Conservation (phyloP, 352 stramenopile genomes). For the Peronospora tabacina region DNA sequence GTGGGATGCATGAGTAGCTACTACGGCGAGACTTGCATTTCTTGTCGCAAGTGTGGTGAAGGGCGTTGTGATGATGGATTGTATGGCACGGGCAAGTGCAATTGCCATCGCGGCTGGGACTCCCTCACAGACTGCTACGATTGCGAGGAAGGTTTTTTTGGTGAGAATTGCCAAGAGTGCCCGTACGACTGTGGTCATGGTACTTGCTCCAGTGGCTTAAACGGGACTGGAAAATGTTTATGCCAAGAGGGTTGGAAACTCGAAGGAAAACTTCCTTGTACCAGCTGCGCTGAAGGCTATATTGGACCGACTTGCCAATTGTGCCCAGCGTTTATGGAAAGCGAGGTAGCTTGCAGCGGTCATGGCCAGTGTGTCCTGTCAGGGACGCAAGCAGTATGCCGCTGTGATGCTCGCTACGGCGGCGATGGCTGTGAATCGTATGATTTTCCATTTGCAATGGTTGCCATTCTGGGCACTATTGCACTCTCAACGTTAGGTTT, state of each 20-base stretch:
- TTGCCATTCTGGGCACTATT: constrained; percentile 67
- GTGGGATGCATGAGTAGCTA: constrained; percentile 83
- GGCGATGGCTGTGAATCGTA: constrained; percentile 73
- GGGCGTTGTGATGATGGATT: constrained; percentile 76
- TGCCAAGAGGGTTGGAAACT: constrained; percentile 71
- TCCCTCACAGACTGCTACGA: constrained; percentile 71
- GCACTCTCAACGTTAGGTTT: constrained; percentile 75
- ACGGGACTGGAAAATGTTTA: constrained; percentile 70
- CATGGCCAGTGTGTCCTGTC: constrained; percentile 60
- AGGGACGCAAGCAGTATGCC: constrained; percentile 45
- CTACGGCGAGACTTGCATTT: constrained; percentile 58
- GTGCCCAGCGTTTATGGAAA: constrained; percentile 70
- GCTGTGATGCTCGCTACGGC: constrained; percentile 69
- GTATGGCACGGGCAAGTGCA: constrained; percentile 64
- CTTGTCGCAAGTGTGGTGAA: constrained; percentile 72
- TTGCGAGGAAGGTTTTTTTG: constrained; percentile 76
- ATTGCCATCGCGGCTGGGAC: constrained; percentile 77
- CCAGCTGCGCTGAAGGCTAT: constrained; percentile 65
- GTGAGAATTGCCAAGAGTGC: constrained; percentile 59
- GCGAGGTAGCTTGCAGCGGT: constrained; percentile 56
- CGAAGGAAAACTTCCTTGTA: constrained; percentile 55
- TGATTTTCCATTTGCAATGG: constrained; percentile 81
- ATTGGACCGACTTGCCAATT: constrained; percentile 62
- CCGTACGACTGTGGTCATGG: constrained; percentile 69
- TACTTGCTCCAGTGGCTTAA: constrained; percentile 62